phyloP scores from a whole-genome alignment of 2,329 filamentous ascomycete species.

The Madurella mycetomatis region DNA sequence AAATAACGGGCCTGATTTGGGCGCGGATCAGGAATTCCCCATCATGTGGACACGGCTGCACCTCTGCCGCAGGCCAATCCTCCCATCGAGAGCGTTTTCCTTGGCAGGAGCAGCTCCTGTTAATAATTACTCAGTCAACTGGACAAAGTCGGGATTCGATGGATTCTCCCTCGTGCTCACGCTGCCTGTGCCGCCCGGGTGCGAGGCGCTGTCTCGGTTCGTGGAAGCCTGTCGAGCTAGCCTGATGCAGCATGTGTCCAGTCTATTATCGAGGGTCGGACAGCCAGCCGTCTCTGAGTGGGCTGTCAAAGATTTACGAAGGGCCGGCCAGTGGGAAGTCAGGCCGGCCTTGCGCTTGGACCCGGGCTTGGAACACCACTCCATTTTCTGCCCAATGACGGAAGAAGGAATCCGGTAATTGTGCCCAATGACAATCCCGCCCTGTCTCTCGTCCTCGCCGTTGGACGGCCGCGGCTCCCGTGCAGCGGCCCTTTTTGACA shows the following conservation, averaged over 20 bases:
- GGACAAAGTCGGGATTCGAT: neutral
- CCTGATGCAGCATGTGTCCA: constrained; percentile 14
- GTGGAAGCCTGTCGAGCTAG: constrained; percentile 14
- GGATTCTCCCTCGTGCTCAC: neutral
- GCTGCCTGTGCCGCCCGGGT: neutral
- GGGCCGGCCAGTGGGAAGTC: constrained; percentile 43
- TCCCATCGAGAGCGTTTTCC: neutral
- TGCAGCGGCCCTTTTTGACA: neutral
- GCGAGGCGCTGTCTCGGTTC: neutral
- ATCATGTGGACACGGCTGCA: neutral
- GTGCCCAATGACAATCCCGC: constrained; percentile 33
- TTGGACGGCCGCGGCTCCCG: constrained; percentile 28
- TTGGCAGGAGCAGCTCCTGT: neutral
- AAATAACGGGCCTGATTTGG: neutral
- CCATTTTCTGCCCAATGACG: constrained; percentile 40
- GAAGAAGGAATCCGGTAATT: constrained; percentile 32
- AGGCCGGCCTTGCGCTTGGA: constrained; percentile 40
- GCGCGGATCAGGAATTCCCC: neutral
- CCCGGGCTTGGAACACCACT: constrained; percentile 26
- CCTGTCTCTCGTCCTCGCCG: constrained; percentile 24
- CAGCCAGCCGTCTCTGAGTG: constrained; percentile 5
- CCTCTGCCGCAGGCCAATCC: neutral
- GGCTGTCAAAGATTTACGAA: constrained; percentile 29
- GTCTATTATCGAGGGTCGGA: constrained; percentile 2
- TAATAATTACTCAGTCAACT: neutral